phyloP scores from a whole-genome alignment of 768 basidiomycete genomes.

The Crassisporium funariophilum region DNA sequence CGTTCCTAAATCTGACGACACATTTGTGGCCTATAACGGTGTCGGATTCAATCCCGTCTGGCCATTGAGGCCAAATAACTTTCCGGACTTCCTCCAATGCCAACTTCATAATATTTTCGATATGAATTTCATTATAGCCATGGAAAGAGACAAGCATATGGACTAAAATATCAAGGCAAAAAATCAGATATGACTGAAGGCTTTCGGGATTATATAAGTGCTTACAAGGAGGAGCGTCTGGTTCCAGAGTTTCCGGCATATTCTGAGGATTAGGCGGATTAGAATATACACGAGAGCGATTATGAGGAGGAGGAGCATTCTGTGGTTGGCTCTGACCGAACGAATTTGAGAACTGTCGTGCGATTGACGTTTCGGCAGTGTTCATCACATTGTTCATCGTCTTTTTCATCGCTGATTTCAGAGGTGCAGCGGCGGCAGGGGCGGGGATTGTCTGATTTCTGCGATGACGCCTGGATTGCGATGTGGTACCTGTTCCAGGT shows the following conservation, averaged over 20 bases:
- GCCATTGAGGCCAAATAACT: constrained; percentile 64
- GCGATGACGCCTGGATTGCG: constrained; percentile 37
- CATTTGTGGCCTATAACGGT: constrained; percentile 47
- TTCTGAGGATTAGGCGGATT: constrained; percentile 24
- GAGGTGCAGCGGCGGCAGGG: constrained; percentile 25
- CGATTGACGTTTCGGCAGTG: constrained; percentile 27
- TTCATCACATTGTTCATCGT: constrained; percentile 25
- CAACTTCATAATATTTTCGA: constrained; percentile 50
- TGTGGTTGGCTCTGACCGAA: constrained; percentile 12
- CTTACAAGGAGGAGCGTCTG: constrained; percentile 14
- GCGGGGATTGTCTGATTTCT: constrained; percentile 25
- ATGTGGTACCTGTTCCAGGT: constrained; percentile 10
- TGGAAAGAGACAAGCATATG: constrained; percentile 75
- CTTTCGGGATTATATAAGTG: no score
- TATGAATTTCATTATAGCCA: constrained; percentile 62
- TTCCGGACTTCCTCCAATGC: constrained; percentile 62
- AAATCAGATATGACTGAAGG: no score
- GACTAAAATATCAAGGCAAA: constrained; percentile 40
- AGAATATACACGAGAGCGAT: constrained; percentile 33
- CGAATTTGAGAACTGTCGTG: constrained; percentile 47
- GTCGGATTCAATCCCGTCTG: constrained; percentile 58
- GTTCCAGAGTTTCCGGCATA: constrained; percentile 16
- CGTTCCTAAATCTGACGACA: constrained; percentile 62
- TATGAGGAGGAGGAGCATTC: constrained; percentile 18
- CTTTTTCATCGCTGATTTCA: constrained; percentile 65